These are phyloP conservation scores for Eucalyptus sp. DNA, from an alignment of 345 rosid species.

Conservation along the genomic window DNA sequence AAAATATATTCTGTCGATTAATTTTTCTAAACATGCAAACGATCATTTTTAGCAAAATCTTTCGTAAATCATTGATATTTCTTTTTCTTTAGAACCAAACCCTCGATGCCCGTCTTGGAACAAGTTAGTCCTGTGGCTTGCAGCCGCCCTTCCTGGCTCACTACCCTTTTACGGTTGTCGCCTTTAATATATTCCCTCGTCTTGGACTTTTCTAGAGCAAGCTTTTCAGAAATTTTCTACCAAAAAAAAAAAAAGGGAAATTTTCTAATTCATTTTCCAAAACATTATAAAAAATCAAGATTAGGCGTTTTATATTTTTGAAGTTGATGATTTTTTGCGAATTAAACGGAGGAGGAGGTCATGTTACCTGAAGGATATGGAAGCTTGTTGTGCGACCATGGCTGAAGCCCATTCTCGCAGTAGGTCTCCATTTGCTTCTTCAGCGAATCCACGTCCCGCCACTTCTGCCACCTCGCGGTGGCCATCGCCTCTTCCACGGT, in stretches of 20 bases:
- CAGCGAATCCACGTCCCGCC: slow-evolving; percentile 53
- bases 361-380: slow-evolving; percentile 68
- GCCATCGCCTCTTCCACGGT: slow-evolving; percentile 98
- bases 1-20: background rate
- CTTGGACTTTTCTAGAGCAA: background rate
- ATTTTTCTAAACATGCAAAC: background rate
- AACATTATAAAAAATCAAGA: background rate
- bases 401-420: slow-evolving; percentile 71
- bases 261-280: background rate
- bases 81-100: background rate
- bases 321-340: background rate
- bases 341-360: background rate
- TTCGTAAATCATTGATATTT: background rate
- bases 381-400: slow-evolving; percentile 60
- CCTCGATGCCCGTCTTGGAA: background rate
- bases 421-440: slow-evolving; percentile 80
- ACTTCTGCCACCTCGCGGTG: slow-evolving; percentile 92
- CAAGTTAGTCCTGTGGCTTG: background rate
- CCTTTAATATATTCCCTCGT: background rate
- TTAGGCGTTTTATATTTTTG: background rate
- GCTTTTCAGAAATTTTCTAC: background rate
- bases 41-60: background rate
- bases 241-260: background rate
- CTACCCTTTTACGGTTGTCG: background rate
- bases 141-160: background rate